Conservation (phyloP, 345 rosid genomes). For the Boechera stricta region DNA sequence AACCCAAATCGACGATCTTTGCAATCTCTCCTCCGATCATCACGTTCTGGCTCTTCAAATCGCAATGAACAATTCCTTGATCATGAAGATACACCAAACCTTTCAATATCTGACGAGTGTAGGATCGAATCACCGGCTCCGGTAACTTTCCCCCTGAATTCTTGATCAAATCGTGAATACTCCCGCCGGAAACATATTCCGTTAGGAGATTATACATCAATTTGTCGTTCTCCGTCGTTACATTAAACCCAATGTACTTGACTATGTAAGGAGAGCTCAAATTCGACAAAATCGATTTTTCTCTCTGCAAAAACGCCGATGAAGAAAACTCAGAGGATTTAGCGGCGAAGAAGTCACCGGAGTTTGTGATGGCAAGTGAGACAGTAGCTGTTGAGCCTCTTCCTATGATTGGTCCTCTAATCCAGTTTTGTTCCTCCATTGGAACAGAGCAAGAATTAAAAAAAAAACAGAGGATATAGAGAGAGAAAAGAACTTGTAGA, state of each 20-base stretch:
- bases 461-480: constrained; percentile 16
- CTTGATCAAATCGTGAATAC: constrained; percentile 62
- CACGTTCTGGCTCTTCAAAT: constrained; percentile 78
- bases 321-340: constrained; percentile 66
- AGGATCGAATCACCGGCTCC: constrained; percentile 57
- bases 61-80: constrained; percentile 74
- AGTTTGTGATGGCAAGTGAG: constrained; percentile 59
- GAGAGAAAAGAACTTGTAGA: constrained; percentile 10
- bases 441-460: constrained; percentile 33
- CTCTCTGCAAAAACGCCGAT: constrained; percentile 61
- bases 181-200: constrained; percentile 77
- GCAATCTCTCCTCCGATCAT: constrained; percentile 57
- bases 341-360: constrained; percentile 68
- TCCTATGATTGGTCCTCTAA: constrained; percentile 77
- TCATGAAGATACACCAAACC: constrained; percentile 70
- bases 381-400: constrained; percentile 87
- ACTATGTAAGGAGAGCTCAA: constrained; percentile 68
- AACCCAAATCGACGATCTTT: constrained; percentile 82
- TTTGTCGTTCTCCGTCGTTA: constrained; percentile 45
- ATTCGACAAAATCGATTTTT: constrained; percentile 56
- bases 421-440: constrained; percentile 64
- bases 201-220: constrained; percentile 61
- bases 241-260: constrained; percentile 60
- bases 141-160: constrained; percentile 61
- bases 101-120: constrained; percentile 51